phyloP scores from a whole-genome alignment of 108 stramenopile species.

The Aurantiochytrium sp. region DNA sequence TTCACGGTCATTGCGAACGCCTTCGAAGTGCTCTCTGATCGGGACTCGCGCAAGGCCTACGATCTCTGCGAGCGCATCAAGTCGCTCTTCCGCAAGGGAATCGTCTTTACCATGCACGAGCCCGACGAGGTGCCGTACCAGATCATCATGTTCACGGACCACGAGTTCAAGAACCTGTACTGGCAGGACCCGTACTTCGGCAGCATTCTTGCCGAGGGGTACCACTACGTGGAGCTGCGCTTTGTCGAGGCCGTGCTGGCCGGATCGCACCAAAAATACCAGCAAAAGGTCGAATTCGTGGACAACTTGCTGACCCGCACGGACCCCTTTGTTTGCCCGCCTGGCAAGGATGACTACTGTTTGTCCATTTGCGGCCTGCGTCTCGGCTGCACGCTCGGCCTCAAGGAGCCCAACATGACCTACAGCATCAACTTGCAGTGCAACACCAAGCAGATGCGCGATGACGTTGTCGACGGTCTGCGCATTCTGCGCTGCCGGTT shows the following conservation, averaged over 20 bases:
- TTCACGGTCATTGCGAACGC: neutral
- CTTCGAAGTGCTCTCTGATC: neutral
- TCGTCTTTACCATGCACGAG: neutral
- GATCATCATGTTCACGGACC: neutral
- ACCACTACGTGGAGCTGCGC: neutral
- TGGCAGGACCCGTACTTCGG: neutral
- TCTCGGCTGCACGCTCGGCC: neutral
- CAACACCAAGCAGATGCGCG: neutral
- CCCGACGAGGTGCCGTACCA: neutral
- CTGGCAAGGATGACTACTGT: conserved; percentile 11
- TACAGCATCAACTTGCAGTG: neutral
- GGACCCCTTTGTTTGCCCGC: neutral
- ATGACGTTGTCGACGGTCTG: neutral
- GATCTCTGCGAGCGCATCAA: conserved; percentile 18
- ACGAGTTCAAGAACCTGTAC: neutral
- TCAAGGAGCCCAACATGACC: neutral
- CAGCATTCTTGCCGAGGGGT: neutral
- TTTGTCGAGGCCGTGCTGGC: neutral
- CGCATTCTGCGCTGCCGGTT: neutral
- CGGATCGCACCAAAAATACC: neutral
- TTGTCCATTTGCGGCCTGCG: neutral
- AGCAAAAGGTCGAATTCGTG: neutral
- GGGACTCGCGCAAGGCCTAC: neutral
- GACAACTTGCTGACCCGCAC: neutral
- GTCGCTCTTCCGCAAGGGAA: neutral